These are phyloP conservation scores for Lichtheimia corymbifera DNA, from an alignment of 371 early-diverging fungal genomes.

Conservation along the genomic window DNA sequence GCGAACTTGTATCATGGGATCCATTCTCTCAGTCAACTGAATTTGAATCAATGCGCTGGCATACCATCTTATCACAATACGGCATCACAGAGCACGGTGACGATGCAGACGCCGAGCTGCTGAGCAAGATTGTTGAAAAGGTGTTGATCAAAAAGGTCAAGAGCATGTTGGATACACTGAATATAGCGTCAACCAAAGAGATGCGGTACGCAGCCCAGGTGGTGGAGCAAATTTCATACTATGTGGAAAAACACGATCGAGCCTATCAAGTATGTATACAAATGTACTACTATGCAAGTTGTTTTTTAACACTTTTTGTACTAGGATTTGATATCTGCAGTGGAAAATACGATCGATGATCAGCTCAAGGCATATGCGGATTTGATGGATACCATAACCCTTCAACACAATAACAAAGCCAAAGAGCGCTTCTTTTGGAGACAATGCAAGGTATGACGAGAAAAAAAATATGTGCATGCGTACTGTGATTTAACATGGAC, in stretches of 20 bases:
- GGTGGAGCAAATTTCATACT: conserved; percentile 47
- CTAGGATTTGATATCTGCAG: conserved; percentile 28
- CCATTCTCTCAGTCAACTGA: conserved; percentile 51
- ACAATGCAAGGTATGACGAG: conserved; percentile 28
- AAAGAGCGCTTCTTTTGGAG: conserved; percentile 39
- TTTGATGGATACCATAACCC: conserved; percentile 18
- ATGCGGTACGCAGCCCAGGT: conserved; percentile 39
- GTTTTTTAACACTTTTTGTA: neutral
- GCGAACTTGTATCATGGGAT: conserved; percentile 65
- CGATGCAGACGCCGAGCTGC: conserved; percentile 55
- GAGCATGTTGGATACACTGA: conserved; percentile 31
- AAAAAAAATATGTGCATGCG: too few species aligned
- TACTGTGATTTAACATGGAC: too few species aligned
- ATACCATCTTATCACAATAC: conserved; percentile 45
- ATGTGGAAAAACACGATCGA: conserved; percentile 40
- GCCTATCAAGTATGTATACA: conserved; percentile 31
- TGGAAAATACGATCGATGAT: conserved; percentile 30
- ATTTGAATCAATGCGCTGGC: conserved; percentile 62
- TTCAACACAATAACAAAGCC: conserved; percentile 20
- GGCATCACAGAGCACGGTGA: conserved; percentile 47
- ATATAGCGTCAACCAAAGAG: conserved; percentile 31
- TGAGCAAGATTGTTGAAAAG: conserved; percentile 61
- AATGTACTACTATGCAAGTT: neutral
- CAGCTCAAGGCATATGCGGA: conserved; percentile 31
- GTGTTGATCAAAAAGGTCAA: conserved; percentile 36